Evolutionary conservation across 2,329 filamentous ascomycete genomes (phyloP), one percentile per base, ranked within the genome.

Genomic region (Trichoderma pleuroti): DNA sequence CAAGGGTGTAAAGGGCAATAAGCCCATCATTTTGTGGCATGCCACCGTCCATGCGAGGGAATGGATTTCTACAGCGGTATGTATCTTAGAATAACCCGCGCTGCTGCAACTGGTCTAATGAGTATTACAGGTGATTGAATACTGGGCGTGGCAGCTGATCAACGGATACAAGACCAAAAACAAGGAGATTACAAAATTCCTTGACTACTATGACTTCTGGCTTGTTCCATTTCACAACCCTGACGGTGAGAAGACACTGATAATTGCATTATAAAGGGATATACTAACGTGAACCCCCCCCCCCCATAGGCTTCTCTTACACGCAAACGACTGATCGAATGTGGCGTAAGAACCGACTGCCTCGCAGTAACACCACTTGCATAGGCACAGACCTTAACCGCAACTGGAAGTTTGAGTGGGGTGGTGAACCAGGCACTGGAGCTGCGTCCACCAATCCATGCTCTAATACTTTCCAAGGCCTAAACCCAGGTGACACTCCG

Each of bases 181-280:
- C 14, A 74, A 78, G n/a, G 76, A 79, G 4, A 77, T 84, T 52
- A 81, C 77, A 36, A 76, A 78, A 0, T 83, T 87, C 66, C 82
- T 91, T 24, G 84, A 91, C 78, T 86, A 83, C 68, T 90, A 89
- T 76, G 90, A 92, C 78, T 90, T 89, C 74, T 91, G 90, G 78
- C 84, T 92, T 73, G 83, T 90, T 71, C 88, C 88, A 4, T 80
- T 90, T 32, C 86, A 88, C 18, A 90, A 91, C 75, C 87, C 87
- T 0, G 88, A 90, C 68, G 87, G 85, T 85, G 76, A 74, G 78
- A 61, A 28, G 18, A 4, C 11, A 8, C 14, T n/a, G 12, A n/a
- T 12, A 4, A 28, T 3, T 12, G 5, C 5, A 0, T 16, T 3
- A 5, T 16, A n/a, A 16, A 3, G 10, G 59, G 42, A 32, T 59